Conservation (phyloP, 148 eudicot species). For the Amaranthus hypochondriacus region DNA sequence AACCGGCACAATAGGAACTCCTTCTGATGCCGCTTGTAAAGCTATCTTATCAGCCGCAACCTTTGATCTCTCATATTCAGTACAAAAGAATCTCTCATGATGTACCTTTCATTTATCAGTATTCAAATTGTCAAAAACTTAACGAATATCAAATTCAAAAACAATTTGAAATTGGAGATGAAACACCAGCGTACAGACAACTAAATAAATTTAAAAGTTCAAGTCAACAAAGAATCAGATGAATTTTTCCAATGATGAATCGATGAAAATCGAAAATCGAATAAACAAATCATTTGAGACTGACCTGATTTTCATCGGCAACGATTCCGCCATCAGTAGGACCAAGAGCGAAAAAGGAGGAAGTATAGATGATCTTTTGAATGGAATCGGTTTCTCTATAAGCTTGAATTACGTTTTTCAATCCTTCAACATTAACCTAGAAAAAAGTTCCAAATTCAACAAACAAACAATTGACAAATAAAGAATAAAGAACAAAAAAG, state of each 20-base stretch:
- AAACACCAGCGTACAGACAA: too few species aligned
- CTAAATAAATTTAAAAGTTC: too few species aligned
- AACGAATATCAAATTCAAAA: not conserved
- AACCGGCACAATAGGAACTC: constrained; percentile 70
- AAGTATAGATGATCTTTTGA: constrained; percentile 80
- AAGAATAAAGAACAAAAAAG: not conserved
- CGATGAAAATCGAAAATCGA: not conserved
- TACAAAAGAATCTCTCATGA: constrained; percentile 64
- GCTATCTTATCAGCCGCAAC: constrained; percentile 74
- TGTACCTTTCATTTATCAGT: constrained; percentile 43
- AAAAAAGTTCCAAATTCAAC: not conserved
- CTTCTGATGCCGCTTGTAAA: constrained; percentile 67
- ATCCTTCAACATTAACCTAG: constrained; percentile 86
- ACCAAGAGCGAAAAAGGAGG: constrained; percentile 89
- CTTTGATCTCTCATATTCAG: constrained; percentile 88
- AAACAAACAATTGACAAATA: not conserved
- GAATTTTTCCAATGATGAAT: too few species aligned
- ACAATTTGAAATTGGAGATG: too few species aligned
- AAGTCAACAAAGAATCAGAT: not conserved
- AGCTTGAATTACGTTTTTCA: constrained; percentile 71
- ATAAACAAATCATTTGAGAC: not conserved
- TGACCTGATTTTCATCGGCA: constrained; percentile 78
- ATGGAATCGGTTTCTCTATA: constrained; percentile 45
- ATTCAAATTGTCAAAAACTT: not conserved
- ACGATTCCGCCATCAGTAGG: constrained; percentile 69